A percentile compares a stretch with the other conserved stretches of the same genome.
These are phyloP conservation scores for Aspergillus thermomutatus DNA, from an alignment of 2,329 filamentous ascomycete species.

Conservation along the genomic window DNA sequence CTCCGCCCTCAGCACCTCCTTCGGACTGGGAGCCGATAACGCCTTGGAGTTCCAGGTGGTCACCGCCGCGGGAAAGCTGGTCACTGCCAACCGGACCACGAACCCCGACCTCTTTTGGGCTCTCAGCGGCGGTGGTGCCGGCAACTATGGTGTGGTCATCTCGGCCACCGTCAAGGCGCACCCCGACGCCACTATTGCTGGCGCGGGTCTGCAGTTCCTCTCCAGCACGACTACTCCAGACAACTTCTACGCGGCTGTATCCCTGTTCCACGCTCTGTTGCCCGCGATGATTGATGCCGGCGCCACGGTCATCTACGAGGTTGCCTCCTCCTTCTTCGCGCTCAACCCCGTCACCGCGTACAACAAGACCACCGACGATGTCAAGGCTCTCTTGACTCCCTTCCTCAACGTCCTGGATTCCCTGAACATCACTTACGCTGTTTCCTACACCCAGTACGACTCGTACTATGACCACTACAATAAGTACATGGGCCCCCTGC, in stretches of 20 bases:
- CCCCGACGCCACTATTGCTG: constrained; percentile 42
- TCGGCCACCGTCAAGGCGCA: constrained; percentile 55
- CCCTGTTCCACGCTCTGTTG: constrained; percentile 48
- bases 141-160: constrained; percentile 57
- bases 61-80: constrained; percentile 46
- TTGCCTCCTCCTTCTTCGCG: constrained; percentile 49
- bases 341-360: constrained; percentile 49
- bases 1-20: constrained; percentile 50
- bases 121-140: constrained; percentile 57
- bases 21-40: constrained; percentile 60
- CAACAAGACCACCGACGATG: constrained; percentile 43
- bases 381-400: constrained; percentile 45
- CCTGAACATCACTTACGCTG: constrained; percentile 32
- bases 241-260: constrained; percentile 51
- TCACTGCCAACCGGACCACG: constrained; percentile 46
- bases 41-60: constrained; percentile 55
- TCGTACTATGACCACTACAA: constrained; percentile 36
- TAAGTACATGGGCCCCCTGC: constrained; percentile 28
- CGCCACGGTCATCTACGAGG: constrained; percentile 48
- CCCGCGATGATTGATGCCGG: constrained; percentile 52
- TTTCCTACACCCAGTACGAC: constrained; percentile 25
- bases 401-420: constrained; percentile 41
- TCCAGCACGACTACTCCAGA: constrained; percentile 35
- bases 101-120: constrained; percentile 63
- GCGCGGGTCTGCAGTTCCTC: constrained; percentile 44